Percentiles rank a stretch among this genome's conserved stretches.
Conservation (phyloP, 495 filamentous ascomycete species). For the Thermochaetoides thermophila region DNA sequence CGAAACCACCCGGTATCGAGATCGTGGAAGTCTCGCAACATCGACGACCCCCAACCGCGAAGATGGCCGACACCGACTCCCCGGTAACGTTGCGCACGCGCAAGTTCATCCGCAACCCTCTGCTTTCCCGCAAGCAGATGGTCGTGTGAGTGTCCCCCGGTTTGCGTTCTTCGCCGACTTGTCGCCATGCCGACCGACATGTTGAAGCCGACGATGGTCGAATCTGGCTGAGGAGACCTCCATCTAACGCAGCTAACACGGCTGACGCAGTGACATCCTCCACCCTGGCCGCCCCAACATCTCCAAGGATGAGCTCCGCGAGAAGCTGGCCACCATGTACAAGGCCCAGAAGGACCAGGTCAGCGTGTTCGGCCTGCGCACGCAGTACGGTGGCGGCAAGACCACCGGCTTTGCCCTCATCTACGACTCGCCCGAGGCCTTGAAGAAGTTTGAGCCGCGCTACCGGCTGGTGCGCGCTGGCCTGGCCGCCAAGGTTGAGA, state of each 20-base stretch:
- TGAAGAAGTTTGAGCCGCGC: conserved; percentile 99
- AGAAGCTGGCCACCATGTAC: conserved; percentile 90
- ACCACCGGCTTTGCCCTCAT: conserved; percentile 96
- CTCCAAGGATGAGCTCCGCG: conserved; percentile 94
- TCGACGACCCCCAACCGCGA: conserved; percentile 16
- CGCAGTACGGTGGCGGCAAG: conserved; percentile 98
- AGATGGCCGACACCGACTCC: conserved; percentile 74
- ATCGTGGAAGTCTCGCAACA: conserved; percentile 17
- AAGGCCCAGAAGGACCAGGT: conserved; percentile 94
- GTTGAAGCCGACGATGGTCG: not conserved
- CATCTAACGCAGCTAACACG: conserved; percentile 4
- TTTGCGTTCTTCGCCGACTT: conserved; percentile 1
- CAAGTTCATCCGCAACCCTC: conserved; percentile 99
- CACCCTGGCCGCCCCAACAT: conserved; percentile 97
- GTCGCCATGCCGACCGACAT: no score
- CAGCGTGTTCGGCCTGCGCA: conserved; percentile 94
- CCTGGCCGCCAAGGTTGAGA: conserved; percentile 83
- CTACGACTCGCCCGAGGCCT: conserved; percentile 90
- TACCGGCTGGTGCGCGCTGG: conserved; percentile 92
- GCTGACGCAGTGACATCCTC: conserved; percentile 73
- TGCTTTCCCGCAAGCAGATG: conserved; percentile 98
- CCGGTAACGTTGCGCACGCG: conserved; percentile 95
- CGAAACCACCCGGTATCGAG: conserved; percentile 9
- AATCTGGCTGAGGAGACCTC: not conserved
- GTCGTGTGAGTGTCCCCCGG: conserved; percentile 73